Evolutionary conservation across 352 stramenopile genomes (phyloP).

Genomic region (Pythium utonaiense): DNA sequence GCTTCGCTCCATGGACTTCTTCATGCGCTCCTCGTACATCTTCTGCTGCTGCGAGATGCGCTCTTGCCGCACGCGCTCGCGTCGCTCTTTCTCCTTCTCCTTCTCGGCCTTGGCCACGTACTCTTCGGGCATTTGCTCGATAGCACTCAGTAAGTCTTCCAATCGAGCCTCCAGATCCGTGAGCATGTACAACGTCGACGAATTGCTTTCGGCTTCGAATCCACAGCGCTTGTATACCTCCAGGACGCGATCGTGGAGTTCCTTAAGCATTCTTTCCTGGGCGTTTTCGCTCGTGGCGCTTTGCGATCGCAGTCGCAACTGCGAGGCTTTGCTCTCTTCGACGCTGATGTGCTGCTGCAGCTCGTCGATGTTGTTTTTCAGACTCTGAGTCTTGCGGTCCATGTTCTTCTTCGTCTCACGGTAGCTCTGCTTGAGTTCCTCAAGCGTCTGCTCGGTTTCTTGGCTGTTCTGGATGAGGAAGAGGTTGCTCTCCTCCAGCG

Average conservation of each 20-base stretch:
- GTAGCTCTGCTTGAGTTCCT: conserved; percentile 93
- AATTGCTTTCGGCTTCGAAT: conserved; percentile 91
- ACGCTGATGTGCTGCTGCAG: conserved; percentile 83
- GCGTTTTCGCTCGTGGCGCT: conserved; percentile 79
- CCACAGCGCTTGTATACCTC: conserved; percentile 92
- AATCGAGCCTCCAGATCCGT: conserved; percentile 89
- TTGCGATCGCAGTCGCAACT: conserved; percentile 63
- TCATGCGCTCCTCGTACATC: conserved; percentile 92
- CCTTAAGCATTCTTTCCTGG: conserved; percentile 87
- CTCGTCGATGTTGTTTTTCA: conserved; percentile 89
- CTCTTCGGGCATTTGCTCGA: conserved; percentile 92
- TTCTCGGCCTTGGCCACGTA: conserved; percentile 93
- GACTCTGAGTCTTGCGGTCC: conserved; percentile 79
- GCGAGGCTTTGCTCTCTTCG: conserved; percentile 83
- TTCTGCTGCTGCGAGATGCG: conserved; percentile 90
- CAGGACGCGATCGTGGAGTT: conserved; percentile 85
- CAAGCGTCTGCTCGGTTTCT: conserved; percentile 92
- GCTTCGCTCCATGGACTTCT: conserved; percentile 91
- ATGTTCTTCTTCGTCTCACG: conserved; percentile 88
- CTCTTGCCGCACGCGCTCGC: conserved; percentile 90
- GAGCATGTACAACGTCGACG: conserved; percentile 92
- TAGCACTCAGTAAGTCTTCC: conserved; percentile 88
- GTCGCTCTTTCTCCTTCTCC: conserved; percentile 92
- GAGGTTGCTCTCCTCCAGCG: conserved; percentile 93
- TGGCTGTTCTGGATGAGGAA: conserved; percentile 96